Conservation (phyloP, 306 rosid species). For the Castanea crenata region DNA sequence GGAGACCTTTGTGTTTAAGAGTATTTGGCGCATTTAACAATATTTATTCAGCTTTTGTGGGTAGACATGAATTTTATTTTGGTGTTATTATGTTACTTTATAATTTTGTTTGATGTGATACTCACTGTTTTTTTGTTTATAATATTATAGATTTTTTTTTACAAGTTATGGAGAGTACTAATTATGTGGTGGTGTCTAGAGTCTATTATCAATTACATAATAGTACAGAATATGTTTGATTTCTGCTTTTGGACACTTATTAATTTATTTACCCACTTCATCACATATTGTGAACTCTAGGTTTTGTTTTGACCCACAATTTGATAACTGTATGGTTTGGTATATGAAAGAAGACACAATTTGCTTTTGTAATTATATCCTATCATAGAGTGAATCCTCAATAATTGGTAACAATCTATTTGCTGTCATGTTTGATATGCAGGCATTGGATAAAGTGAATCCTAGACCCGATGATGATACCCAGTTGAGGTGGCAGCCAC, state of each 20-base stretch:
- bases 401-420: no score
- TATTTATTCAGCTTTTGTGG: neutral
- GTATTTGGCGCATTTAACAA: no score
- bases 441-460: no score
- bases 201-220: neutral
- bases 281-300: neutral
- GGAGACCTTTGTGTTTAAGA: no score
- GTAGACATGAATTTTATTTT: neutral
- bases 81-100: neutral
- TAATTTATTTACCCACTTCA: neutral
- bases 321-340: no score
- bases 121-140: neutral
- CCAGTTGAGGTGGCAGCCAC: no score
- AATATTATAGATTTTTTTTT: neutral
- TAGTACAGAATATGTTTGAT: neutral
- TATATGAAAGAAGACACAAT: no score
- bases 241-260: neutral
- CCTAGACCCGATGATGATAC: no score
- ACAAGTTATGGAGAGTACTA: neutral
- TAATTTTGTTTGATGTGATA: neutral
- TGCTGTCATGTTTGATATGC: no score
- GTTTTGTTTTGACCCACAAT: neutral
- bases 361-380: no score
- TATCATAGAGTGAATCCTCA: no score
- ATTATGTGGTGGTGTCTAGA: neutral